phyloP scores from a whole-genome alignment of 345 rosid species.

The Physaria fendleri region DNA sequence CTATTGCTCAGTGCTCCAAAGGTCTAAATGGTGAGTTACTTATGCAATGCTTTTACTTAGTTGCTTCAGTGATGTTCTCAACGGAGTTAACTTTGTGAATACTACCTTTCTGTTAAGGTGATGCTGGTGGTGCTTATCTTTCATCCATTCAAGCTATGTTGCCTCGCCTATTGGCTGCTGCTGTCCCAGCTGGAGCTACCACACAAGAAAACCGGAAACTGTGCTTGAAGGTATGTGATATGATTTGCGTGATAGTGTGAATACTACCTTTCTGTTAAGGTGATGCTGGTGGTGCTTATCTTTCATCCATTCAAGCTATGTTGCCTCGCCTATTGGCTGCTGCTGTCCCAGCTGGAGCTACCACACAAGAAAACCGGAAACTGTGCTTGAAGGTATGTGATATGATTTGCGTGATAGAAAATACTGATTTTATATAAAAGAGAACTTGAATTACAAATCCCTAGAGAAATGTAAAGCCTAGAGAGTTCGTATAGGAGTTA shows the following conservation, averaged over 20 bases:
- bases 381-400: constrained; percentile 77
- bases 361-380: constrained; percentile 70
- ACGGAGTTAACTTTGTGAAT: neutral
- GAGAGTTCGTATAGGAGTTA: too few species aligned
- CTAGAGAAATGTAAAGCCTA: too few species aligned
- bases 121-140: constrained; percentile 59
- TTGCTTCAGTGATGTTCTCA: neutral
- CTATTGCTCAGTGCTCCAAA: constrained; percentile 84
- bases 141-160: constrained; percentile 64
- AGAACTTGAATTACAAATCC: too few species aligned
- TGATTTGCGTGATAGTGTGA: too few species aligned
- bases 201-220: constrained; percentile 81
- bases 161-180: constrained; percentile 69
- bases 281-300: constrained; percentile 61
- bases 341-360: constrained; percentile 84
- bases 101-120: constrained; percentile 42
- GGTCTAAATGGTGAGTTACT: constrained; percentile 59
- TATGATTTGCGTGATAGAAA: too few species aligned
- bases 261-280: constrained; percentile 36
- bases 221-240: constrained; percentile 68
- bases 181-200: constrained; percentile 77
- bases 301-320: constrained; percentile 62
- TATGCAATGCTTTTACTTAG: neutral
- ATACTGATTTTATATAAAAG: too few species aligned
- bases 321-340: constrained; percentile 66